Evolutionary conservation across 805 yeast genomes (phyloP).

Genomic region (Pichia manshurica): DNA sequence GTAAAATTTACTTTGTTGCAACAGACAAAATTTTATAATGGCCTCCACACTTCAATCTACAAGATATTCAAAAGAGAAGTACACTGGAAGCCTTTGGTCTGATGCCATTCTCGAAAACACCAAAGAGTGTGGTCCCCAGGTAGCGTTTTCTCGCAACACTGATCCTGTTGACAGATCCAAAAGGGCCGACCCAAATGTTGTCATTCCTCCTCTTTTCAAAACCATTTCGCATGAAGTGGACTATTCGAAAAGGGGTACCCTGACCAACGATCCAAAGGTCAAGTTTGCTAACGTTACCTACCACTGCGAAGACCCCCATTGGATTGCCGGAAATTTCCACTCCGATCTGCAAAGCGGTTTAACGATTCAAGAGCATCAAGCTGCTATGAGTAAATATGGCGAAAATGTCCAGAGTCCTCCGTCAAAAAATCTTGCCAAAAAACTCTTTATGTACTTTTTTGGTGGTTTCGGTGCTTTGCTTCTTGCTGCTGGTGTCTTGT

Average conservation of each 20-base stretch:
- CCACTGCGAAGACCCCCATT: conserved; percentile 2
- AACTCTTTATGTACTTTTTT: conserved; percentile 36
- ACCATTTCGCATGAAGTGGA: conserved; percentile 1
- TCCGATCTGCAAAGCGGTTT: background rate
- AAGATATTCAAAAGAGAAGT: too few relatives aligned
- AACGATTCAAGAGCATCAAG: background rate
- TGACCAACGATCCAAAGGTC: conserved; percentile 1
- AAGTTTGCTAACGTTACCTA: conserved; percentile 1
- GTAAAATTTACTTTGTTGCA: too few relatives aligned
- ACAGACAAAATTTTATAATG: too few relatives aligned
- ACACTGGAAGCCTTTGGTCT: too few relatives aligned
- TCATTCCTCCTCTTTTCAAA: conserved; percentile 1
- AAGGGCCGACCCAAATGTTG: background rate
- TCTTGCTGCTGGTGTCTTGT: conserved; percentile 37
- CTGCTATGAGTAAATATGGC: conserved; percentile 24
- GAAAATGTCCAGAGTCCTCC: conserved; percentile 36
- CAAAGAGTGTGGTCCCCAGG: background rate
- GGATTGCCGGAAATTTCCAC: conserved; percentile 2
- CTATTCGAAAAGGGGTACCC: background rate
- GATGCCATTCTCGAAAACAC: background rate
- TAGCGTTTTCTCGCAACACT: background rate
- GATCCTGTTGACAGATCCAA: background rate
- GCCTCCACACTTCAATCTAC: too few relatives aligned
- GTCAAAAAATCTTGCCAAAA: conserved; percentile 29
- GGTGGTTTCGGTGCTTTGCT: conserved; percentile 45